These are phyloP conservation scores for Gonium pectorale DNA, from an alignment of 139 green algal species.

Conservation along the genomic window DNA sequence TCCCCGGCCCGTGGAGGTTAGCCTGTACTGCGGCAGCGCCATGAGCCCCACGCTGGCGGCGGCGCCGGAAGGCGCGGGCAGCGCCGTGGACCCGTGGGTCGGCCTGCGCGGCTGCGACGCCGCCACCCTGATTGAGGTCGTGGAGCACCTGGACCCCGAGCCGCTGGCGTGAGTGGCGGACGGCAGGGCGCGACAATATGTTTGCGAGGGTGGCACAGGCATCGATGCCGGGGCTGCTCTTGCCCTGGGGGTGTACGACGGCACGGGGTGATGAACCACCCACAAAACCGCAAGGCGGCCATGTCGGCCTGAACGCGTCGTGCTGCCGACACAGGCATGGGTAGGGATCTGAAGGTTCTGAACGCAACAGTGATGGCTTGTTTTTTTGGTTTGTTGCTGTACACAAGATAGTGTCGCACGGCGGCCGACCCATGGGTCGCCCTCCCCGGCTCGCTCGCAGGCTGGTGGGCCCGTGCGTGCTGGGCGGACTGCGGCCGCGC, in stretches of 20 bases:
- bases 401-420: no score
- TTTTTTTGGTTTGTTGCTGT: no score
- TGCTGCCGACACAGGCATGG: no score
- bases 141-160: conserved; percentile 78
- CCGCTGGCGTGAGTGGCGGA: conserved; percentile 48
- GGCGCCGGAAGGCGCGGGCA: not conserved
- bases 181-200: not conserved
- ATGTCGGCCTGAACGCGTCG: no score
- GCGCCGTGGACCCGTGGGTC: conserved; percentile 44
- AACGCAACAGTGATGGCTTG: no score
- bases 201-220: no score
- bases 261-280: no score
- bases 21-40: conserved; percentile 41
- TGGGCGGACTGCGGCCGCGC: conserved; percentile 63
- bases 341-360: no score
- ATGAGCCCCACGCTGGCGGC: not conserved
- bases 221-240: no score
- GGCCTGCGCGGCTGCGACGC: conserved; percentile 54
- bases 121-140: conserved; percentile 68
- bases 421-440: no score
- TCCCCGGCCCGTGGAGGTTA: conserved; percentile 20
- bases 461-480: conserved; percentile 54
- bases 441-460: conserved; percentile 13
- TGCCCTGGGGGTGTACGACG: no score
- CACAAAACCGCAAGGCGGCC: no score